Evolutionary conservation across 2,329 filamentous ascomycete genomes (phyloP), one percentile per base, ranked within the genome.

Genomic region (Torrubiella hemipterigena): DNA sequence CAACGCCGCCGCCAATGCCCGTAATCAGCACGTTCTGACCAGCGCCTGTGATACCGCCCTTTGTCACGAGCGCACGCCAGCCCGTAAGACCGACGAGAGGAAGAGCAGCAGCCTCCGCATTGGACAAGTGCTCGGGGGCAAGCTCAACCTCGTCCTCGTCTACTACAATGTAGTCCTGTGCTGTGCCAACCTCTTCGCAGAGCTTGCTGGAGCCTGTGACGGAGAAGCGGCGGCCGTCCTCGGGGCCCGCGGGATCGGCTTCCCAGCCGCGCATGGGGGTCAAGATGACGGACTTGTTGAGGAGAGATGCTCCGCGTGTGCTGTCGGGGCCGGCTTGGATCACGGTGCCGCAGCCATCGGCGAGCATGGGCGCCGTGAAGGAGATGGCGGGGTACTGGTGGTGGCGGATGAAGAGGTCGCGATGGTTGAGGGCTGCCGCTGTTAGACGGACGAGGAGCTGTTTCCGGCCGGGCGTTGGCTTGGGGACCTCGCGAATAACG

Each of bases 321-420:
- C 52, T 53, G 27, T 58, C 58, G 2, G 69, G 52, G 10, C 84
- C 83, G 4, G 74, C 59, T 5, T 65, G 60, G 18, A 77, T 67
- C 4, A 96, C 83, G 35, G 70, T 61, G 33, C 87, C 89, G 43
- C 71, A 77, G 41, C 84, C 89, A 51, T 96, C 89, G 37, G 86
- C 76, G 17, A 93, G 69, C 25, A 96, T 61, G 1, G 89, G 84
- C 6, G 77, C 65, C 37, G 72, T 68, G 54, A 93, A 93, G 10
- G 81, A 79, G 32, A 85, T 80, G 44, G 73, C 80, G 0, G 89
- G 89, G 63, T 96, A 96, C 24, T 93, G 74, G 49, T 87, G 80
- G 55, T 91, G 86, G 33, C 89, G 82, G 56, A 93, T 81, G 62
- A 95, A 96, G 44, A 93, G 74, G 55, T 96, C 91, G 46, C 87